Evolutionary conservation across 345 rosid species (phyloP).

Genomic region (Chamaenerion angustifolium): DNA sequence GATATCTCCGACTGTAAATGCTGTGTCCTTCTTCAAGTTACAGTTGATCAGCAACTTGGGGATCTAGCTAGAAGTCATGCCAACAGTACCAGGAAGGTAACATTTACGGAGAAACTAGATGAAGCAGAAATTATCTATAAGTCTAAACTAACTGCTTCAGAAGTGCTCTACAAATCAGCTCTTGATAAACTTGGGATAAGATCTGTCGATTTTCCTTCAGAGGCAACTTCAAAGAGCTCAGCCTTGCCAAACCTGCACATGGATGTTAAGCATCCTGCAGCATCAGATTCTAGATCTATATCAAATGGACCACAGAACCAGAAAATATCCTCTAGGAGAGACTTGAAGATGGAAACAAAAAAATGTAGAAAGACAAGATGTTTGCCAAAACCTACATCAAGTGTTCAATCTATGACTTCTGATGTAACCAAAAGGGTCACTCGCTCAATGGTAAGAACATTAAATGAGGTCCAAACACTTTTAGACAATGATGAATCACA

Average conservation of each 20-base stretch:
- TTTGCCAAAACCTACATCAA: conserved; percentile 23
- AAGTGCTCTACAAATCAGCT: conserved; percentile 44
- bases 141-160: conserved; percentile 40
- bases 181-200: conserved; percentile 57
- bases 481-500: conserved; percentile 15
- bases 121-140: conserved; percentile 34
- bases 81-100: conserved; percentile 12
- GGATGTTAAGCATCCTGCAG: too few relatives aligned
- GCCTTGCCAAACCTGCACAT: background rate
- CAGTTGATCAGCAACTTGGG: conserved; percentile 55
- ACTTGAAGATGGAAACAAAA: conserved; percentile 1
- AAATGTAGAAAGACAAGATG: conserved; percentile 17
- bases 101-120: conserved; percentile 26
- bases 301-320: too few relatives aligned
- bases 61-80: conserved; percentile 38
- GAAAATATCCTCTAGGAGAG: conserved; percentile 6
- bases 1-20: conserved; percentile 50
- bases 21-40: conserved; percentile 45
- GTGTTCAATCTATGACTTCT: conserved; percentile 26
- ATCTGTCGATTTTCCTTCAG: conserved; percentile 21
- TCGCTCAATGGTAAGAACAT: conserved; percentile 55
- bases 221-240: conserved; percentile 15
- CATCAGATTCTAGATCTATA: too few relatives aligned
- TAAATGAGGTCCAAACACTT: conserved; percentile 22
- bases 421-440: conserved; percentile 45